Conservation (phyloP, 2,329 filamentous ascomycete genomes). For the Curvularia eragrostidis region DNA sequence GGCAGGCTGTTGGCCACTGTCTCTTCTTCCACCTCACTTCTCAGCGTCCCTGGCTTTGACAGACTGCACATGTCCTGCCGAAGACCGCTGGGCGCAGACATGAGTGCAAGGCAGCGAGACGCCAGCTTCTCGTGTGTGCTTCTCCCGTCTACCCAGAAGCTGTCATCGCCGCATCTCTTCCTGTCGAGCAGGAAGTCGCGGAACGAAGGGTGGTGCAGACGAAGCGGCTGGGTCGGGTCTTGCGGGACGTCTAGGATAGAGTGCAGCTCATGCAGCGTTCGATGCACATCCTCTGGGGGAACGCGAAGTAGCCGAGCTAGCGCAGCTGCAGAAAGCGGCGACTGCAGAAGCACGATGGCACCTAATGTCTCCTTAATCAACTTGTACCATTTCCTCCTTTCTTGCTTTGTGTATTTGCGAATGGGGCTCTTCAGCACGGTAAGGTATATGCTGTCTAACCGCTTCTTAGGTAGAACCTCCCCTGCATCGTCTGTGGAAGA, state of each 20-base stretch:
- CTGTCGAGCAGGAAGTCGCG: conserved; percentile 35
- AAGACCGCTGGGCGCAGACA: no score
- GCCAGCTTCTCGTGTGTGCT: not conserved
- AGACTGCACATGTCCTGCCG: no score
- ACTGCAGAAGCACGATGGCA: conserved; percentile 16
- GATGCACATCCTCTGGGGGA: not conserved
- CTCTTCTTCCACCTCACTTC: no score
- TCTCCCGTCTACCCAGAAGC: no score
- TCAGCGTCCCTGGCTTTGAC: no score
- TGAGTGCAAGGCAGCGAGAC: not conserved
- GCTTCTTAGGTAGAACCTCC: not conserved
- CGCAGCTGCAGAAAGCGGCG: conserved; percentile 5
- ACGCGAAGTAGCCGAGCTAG: not conserved
- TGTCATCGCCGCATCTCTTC: conserved; percentile 27
- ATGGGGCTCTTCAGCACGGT: not conserved
- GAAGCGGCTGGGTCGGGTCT: not conserved
- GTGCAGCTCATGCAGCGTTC: conserved; percentile 1
- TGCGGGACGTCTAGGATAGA: conserved; percentile 2
- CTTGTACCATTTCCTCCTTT: not conserved
- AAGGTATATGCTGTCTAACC: not conserved
- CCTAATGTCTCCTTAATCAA: not conserved
- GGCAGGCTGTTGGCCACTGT: not conserved
- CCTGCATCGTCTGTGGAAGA: not conserved
- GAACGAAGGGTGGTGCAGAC: conserved; percentile 30
- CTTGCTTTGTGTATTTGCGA: not conserved